Conservation (phyloP, 2,329 filamentous ascomycete genomes). For the Penicillium sp. region DNA sequence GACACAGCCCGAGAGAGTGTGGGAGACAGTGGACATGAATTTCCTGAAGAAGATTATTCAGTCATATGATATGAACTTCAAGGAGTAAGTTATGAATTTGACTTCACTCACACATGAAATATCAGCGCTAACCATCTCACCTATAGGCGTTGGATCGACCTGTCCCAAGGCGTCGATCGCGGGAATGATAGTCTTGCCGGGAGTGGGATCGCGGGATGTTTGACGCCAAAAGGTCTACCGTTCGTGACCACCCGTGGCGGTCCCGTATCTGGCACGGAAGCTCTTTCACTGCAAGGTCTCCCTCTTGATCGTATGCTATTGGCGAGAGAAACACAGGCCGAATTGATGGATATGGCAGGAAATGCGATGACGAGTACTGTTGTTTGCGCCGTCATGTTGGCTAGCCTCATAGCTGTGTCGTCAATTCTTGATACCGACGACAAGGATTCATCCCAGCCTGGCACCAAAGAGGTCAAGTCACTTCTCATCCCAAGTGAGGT, state of each 20-base stretch:
- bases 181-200: slow-evolving; percentile 45
- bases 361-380: slow-evolving; percentile 80
- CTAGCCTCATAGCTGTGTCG: slow-evolving; percentile 54
- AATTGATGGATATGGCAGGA: slow-evolving; percentile 71
- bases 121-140: background rate
- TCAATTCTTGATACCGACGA: slow-evolving; percentile 29
- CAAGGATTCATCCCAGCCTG: background rate
- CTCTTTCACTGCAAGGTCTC: slow-evolving; percentile 68
- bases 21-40: slow-evolving; percentile 67
- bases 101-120: background rate
- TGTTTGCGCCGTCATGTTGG: slow-evolving; percentile 64
- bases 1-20: slow-evolving; percentile 59
- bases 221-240: slow-evolving; percentile 66
- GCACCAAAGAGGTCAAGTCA: slow-evolving; percentile 3
- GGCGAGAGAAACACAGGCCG: slow-evolving; percentile 61
- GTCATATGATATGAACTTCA: slow-evolving; percentile 61
- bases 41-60: slow-evolving; percentile 53
- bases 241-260: slow-evolving; percentile 64
- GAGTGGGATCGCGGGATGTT: slow-evolving; percentile 65
- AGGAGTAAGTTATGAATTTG: slow-evolving; percentile 46
- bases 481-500: slow-evolving; percentile 12
- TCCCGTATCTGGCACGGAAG: slow-evolving; percentile 63
- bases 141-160: slow-evolving; percentile 55
- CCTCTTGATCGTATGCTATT: slow-evolving; percentile 64
- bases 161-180: slow-evolving; percentile 74